Evolutionary conservation across 2,329 filamentous ascomycete genomes (phyloP), one percentile per base, ranked within the genome.

Genomic region (Fusarium phyllophilum): DNA sequence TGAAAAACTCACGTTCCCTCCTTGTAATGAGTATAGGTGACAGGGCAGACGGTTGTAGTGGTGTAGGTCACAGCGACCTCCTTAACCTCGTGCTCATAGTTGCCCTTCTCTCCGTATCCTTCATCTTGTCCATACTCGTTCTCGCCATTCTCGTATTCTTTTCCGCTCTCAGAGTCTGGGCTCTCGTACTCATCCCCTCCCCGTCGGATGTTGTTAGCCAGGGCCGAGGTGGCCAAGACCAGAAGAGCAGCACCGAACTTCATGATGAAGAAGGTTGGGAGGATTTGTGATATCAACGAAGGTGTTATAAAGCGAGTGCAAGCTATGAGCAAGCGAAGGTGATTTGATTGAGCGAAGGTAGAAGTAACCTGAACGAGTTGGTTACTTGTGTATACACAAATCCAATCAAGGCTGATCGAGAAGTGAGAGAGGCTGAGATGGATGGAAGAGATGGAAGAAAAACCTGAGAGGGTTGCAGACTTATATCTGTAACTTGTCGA

Each of bases 11-110:
- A 85, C 83, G 80, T 81, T 79, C 83, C 84, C 42, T 78, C 75
- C 20, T 77, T 70, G 22, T 83, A 84, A 64, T 82, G 76, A 18
- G 85, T 87, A 39, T 81, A 79, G 15, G 84, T 86, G 68, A 85
- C 80, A 17, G 86, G 85, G 77, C 86, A 87, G 56, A 84, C 80
- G 8, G 84, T 86, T 18, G 83, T 81, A 29, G 83, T 85, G 54
- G 81, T 83, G 66, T 85, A 85, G 61, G 80, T 85, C 57, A 76
- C 75, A 46, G 74, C 59, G 20, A 78, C 78, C 57, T 77, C 70
- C 22, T 66, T 70, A 22, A 70, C 64, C 41, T 70, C 48, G 29
- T 70, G 66, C 17, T 39, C 41, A 13, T 69, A 63, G 38, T 18
- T 18, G 38, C 36, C 65, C 10, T 62, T 46, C 34, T 62, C 31